Evolutionary conservation across 2,329 filamentous ascomycete species (phyloP).

Genomic region (Zasmidium cellare): DNA sequence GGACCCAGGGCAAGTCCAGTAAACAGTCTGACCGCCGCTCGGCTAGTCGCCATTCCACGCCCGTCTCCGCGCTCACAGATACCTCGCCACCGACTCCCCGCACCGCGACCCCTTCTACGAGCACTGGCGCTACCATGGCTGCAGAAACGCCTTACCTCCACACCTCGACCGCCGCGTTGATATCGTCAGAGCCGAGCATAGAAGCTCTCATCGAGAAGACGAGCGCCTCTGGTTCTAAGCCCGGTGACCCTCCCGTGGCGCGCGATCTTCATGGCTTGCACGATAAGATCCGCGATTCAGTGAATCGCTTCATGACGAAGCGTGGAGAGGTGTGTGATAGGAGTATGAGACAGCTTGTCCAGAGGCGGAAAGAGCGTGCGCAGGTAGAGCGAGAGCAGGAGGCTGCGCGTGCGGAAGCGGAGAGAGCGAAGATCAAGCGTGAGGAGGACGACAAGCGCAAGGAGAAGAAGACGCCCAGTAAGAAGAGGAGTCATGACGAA

Average conservation of each 20-base stretch:
- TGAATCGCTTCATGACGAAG: conserved; percentile 44
- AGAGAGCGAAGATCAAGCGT: conserved; percentile 34
- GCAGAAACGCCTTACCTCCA: conserved; percentile 63
- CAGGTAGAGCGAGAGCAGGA: conserved; percentile 56
- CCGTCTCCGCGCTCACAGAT: conserved; percentile 52
- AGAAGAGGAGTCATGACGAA: conserved; percentile 36
- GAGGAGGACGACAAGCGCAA: conserved; percentile 31
- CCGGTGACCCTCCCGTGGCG: conserved; percentile 53
- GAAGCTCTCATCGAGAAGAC: conserved; percentile 69
- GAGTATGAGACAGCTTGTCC: conserved; percentile 69
- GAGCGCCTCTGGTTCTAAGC: conserved; percentile 52
- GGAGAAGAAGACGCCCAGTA: conserved; percentile 28
- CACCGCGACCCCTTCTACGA: conserved; percentile 63
- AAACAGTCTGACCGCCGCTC: conserved; percentile 59
- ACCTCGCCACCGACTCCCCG: conserved; percentile 49
- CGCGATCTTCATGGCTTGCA: conserved; percentile 64
- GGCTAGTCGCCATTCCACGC: conserved; percentile 76
- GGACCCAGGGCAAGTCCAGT: conserved; percentile 29
- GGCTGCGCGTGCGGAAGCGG: conserved; percentile 51
- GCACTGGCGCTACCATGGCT: conserved; percentile 51
- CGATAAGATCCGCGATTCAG: conserved; percentile 62
- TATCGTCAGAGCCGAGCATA: conserved; percentile 58
- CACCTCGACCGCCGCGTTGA: conserved; percentile 52
- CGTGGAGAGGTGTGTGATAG: conserved; percentile 69
- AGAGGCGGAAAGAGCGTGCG: conserved; percentile 62